These are phyloP conservation scores for Debaryomycetaceae sp. DNA, from an alignment of 1,139 yeast species.

Conservation along the genomic window DNA sequence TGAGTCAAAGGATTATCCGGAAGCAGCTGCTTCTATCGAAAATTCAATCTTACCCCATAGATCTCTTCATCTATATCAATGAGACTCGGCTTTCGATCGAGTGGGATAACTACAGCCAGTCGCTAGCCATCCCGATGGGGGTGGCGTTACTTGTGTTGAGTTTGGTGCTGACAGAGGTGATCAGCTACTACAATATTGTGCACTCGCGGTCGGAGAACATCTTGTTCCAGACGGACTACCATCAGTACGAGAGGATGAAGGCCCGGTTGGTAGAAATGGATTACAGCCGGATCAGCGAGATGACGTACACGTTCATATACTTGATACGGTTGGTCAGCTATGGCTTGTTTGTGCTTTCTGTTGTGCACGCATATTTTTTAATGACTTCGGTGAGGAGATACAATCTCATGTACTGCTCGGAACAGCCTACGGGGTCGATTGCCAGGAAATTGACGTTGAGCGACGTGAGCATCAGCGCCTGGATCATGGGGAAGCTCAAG, in stretches of 20 bases:
- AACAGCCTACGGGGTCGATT: constrained; percentile 37
- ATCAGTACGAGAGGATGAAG: constrained; percentile 33
- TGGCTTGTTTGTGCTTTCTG: constrained; percentile 15
- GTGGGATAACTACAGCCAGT: constrained; percentile 56
- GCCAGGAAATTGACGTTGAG: constrained; percentile 22
- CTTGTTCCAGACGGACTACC: constrained; percentile 27
- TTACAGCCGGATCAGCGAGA: background rate
- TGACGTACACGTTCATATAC: constrained; percentile 16
- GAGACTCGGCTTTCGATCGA: constrained; percentile 56
- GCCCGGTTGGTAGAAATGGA: constrained; percentile 6
- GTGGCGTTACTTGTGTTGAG: constrained; percentile 21
- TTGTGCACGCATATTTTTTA: constrained; percentile 30
- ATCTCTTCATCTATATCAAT: constrained; percentile 47
- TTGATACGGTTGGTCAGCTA: constrained; percentile 13
- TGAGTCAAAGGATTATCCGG: constrained; percentile 17
- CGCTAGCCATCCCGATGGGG: constrained; percentile 49
- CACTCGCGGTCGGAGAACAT: constrained; percentile 18
- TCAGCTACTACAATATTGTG: constrained; percentile 20
- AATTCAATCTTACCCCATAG: constrained; percentile 54
- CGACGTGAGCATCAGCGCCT: constrained; percentile 5
- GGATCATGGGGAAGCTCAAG: background rate
- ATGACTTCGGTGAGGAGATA: constrained; percentile 33
- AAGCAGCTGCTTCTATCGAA: constrained; percentile 35
- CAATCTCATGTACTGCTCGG: constrained; percentile 34
- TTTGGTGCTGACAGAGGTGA: constrained; percentile 16